Base-by-base conservation (phyloP, 768 basidiomycete species). In the Boletus sp. region DNA sequence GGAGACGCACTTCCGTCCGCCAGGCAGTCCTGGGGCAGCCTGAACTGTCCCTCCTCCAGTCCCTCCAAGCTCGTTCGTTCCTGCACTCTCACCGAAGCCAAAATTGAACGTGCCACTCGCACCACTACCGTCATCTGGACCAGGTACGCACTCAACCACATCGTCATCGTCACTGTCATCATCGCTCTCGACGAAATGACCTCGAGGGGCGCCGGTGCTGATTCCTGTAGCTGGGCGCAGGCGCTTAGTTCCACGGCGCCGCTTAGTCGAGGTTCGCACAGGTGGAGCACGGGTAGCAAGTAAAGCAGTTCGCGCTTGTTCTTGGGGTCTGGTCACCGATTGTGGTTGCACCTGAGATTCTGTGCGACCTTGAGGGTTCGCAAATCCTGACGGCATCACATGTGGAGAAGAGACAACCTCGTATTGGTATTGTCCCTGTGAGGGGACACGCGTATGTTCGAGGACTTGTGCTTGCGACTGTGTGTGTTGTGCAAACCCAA, bases 101-200 rank as follows among this genome's bases (percentile, higher is more conserved):
- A 40, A 14, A 35, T 11, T 33, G 42, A 36, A 20, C 33, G 28
- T 29, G 4, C 49, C 52, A 17, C 55, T 58, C 6, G 47, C 18
- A 33, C 42, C 55, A 36, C 39, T 45, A 39, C 47, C 39, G 3
- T 47, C 50, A 37, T 56, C 54, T 33, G 42, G 28, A 12, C 65
- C 64, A 58, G 54, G 56, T 7, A 58, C 48, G 64, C 60, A 67
- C 24, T 71, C 70, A 20, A 52, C 29, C 20, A 64, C 46, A 2
- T 72, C 71, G 1, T 73, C 71, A 1, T 71, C 70, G 0, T 71
- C 71, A 9, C 68, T 73, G 2, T 72, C 71, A 20, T 66, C 64
- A 2, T 71, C 71, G 20, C 71, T 71, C n/a, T 65, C 61, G 8
- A 24, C 47, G 11, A 57, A 7, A 36, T 58, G 53, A 12, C 42